Evolutionary conservation across 352 stramenopile species (phyloP), one percentile per base, ranked within the genome.

Genomic region (Pythium apleroticum): DNA sequence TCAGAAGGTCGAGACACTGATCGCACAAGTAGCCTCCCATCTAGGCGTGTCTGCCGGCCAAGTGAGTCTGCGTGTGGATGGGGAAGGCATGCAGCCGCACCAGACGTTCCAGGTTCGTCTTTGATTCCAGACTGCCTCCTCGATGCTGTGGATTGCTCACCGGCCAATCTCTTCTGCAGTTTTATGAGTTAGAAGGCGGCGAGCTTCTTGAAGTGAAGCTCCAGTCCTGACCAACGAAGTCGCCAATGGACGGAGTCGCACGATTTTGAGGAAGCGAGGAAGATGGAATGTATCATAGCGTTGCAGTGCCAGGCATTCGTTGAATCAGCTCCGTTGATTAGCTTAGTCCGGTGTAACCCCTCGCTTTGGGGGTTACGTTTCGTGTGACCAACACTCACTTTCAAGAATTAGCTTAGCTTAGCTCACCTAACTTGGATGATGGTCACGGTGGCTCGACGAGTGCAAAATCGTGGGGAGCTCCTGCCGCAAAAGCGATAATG

Each of bases 111-210:
- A 76, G 74, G 83, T 91, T 19, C 19, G 72, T 69, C 11, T 2
- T 65, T 24, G 22, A 56, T 28, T 63, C 5, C 20, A 19, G 30
- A n/a, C 46, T 39, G 7, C 57, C 24, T 33, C 2, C 15, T 33
- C 20, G 12, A 33, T 12, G n/a, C n/a, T n/a, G n/a, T 22, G 14
- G n/a, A 14, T 4, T 10, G n/a, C 22, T 52, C 15, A 58, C 41
- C 5, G 24, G 52, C 11, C 57, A 50, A n/a, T 63, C 25, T 24
- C 31, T 35, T 64, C n/a, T 43, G 6, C 39, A 89, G 80, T 70
- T 73, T 52, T 91, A 89, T 45, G 80, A 88, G 22, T 62, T 89
- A 43, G 77, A 90, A 80, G 83, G 80, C n/a, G 74, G 75, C 5
- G 83, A 91, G 48, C 41, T 90, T 20, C 77, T 90, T 39, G 80